Percentiles rank a stretch among this genome's conserved stretches.
These are phyloP conservation scores for Saccharomycopsis crataegensis DNA, from an alignment of 1,139 yeast genomes.

Conservation along the genomic window DNA sequence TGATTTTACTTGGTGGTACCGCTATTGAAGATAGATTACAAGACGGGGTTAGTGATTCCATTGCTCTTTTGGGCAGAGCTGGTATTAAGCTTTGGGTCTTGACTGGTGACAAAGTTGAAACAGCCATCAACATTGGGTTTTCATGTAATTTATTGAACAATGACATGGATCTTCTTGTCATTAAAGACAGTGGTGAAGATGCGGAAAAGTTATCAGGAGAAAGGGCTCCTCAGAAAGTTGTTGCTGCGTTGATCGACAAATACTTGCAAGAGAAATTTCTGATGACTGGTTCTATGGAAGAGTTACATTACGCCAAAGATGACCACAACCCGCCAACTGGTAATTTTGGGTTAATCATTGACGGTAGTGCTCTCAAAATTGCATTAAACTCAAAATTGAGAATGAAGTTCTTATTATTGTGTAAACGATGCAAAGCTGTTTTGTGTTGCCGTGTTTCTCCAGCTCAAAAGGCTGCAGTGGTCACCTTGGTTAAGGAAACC, in stretches of 20 bases:
- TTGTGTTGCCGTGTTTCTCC: slow-evolving; percentile 96
- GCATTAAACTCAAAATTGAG: slow-evolving; percentile 50
- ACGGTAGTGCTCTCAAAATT: slow-evolving; percentile 82
- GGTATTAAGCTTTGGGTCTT: slow-evolving; percentile 96
- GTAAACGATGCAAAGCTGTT: slow-evolving; percentile 92
- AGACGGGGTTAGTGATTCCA: slow-evolving; percentile 93
- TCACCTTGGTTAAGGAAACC: slow-evolving; percentile 75
- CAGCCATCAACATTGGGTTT: slow-evolving; percentile 96
- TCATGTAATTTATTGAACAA: slow-evolving; percentile 85
- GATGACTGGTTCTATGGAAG: slow-evolving; percentile 30
- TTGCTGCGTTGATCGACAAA: slow-evolving; percentile 49
- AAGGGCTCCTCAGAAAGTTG: slow-evolving; percentile 36
- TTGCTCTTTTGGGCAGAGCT: slow-evolving; percentile 74
- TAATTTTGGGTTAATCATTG: slow-evolving; percentile 76
- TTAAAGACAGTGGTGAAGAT: slow-evolving; percentile 44
- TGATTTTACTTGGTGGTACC: slow-evolving; percentile 83
- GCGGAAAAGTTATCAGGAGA: slow-evolving; percentile 28
- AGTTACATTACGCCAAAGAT: slow-evolving; percentile 44
- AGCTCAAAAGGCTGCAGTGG: slow-evolving; percentile 94
- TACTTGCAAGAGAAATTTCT: slow-evolving; percentile 54
- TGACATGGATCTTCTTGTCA: slow-evolving; percentile 78
- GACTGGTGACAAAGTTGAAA: slow-evolving; percentile 96
- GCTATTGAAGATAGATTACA: slow-evolving; percentile 96
- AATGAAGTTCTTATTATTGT: slow-evolving; percentile 69
- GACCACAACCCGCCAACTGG: slow-evolving; percentile 78